phyloP scores from a whole-genome alignment of 2,329 filamentous ascomycete genomes.

The Xylariaceae sp. region DNA sequence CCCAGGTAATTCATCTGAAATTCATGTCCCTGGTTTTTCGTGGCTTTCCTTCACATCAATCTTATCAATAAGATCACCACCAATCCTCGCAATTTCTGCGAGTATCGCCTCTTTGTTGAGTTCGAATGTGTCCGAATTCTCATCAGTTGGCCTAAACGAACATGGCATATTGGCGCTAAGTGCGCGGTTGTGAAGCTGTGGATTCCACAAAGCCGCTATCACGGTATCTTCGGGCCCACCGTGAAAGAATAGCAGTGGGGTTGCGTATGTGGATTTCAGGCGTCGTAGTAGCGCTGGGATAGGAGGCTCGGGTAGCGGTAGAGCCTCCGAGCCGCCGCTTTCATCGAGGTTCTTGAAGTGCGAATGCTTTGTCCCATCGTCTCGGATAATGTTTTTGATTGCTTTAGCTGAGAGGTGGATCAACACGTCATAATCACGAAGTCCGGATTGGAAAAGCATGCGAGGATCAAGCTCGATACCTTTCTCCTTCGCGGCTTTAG shows the following conservation, averaged over 20 bases:
- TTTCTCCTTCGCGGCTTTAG: conserved; percentile 62
- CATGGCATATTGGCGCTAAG: conserved; percentile 77
- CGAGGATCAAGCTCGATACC: conserved; percentile 59
- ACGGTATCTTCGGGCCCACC: conserved; percentile 63
- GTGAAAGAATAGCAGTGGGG: conserved; percentile 80
- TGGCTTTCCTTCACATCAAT: conserved; percentile 58
- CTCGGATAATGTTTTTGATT: conserved; percentile 49
- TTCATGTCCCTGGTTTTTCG: background rate
- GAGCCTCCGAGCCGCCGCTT: conserved; percentile 46
- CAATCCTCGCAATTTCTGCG: conserved; percentile 73
- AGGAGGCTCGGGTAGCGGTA: conserved; percentile 64
- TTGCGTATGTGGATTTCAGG: conserved; percentile 69
- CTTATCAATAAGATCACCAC: conserved; percentile 69
- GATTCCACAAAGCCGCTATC: conserved; percentile 66
- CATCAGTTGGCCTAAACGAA: conserved; percentile 62
- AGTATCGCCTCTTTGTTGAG: conserved; percentile 73
- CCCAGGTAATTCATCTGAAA: too few relatives aligned
- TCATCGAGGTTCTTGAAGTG: conserved; percentile 83
- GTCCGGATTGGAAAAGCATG: conserved; percentile 73
- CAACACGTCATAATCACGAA: conserved; percentile 85
- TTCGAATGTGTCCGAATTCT: conserved; percentile 56
- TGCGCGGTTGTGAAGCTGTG: conserved; percentile 57
- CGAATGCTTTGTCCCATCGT: conserved; percentile 47
- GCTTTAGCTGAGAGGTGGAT: conserved; percentile 69
- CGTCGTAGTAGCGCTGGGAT: conserved; percentile 69